These are phyloP conservation scores for Paecilomyces dactylethromorphus DNA, from an alignment of 2,329 filamentous ascomycete genomes.

Conservation along the genomic window DNA sequence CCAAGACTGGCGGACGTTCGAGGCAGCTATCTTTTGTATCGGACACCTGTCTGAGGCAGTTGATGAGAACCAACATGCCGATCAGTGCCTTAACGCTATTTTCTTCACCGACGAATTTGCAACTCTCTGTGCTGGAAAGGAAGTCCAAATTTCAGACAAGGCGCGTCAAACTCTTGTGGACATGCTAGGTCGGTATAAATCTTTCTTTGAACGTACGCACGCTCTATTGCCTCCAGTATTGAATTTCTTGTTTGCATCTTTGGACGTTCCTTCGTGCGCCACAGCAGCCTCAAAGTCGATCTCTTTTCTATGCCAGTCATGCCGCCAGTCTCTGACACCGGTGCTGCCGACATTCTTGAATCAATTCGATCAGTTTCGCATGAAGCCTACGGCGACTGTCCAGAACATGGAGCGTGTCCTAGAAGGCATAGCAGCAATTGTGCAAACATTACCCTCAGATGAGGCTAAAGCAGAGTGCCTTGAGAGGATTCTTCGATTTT, in stretches of 20 bases:
- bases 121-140: slow-evolving; percentile 23
- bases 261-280: slow-evolving; percentile 35
- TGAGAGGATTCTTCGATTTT: slow-evolving; percentile 30
- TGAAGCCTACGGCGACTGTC: slow-evolving; percentile 27
- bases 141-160: slow-evolving; percentile 26
- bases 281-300: slow-evolving; percentile 38
- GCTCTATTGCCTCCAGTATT: slow-evolving; percentile 33
- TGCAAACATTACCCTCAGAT: slow-evolving; percentile 34
- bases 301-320: slow-evolving; percentile 37
- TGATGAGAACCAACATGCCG: slow-evolving; percentile 36
- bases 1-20: slow-evolving; percentile 37
- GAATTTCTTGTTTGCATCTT: slow-evolving; percentile 39
- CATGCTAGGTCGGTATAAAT: slow-evolving; percentile 37
- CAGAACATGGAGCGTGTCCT: slow-evolving; percentile 36
- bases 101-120: slow-evolving; percentile 32
- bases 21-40: slow-evolving; percentile 39
- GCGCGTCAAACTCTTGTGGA: slow-evolving; percentile 36
- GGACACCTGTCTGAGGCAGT: slow-evolving; percentile 39
- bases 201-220: slow-evolving; percentile 38
- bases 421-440: slow-evolving; percentile 39
- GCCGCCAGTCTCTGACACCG: slow-evolving; percentile 31
- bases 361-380: slow-evolving; percentile 33
- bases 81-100: slow-evolving; percentile 33
- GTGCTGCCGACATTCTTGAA: slow-evolving; percentile 38
- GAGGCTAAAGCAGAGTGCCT: slow-evolving; percentile 33